Conservation (phyloP, 2,329 filamentous ascomycete genomes). For the Fusarium caatingaense region DNA sequence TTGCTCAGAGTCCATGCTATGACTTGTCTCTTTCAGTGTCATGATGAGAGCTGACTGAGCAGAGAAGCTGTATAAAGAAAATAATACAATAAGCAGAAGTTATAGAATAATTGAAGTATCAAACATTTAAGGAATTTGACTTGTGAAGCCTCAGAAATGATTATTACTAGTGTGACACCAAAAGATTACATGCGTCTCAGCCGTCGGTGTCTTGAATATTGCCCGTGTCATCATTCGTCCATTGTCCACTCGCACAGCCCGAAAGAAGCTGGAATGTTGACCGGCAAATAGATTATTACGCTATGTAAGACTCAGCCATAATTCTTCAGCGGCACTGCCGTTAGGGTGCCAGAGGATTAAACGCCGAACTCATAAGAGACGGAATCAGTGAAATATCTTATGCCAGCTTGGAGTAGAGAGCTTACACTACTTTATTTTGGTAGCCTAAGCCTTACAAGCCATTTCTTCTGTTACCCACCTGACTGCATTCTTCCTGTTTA, state of each 20-base stretch:
- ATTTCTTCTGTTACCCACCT: too few species aligned
- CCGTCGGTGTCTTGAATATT: slow-evolving; percentile 26
- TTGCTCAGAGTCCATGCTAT: slow-evolving; percentile 43
- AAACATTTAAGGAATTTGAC: neutral
- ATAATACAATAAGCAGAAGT: too few species aligned
- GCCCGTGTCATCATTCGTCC: slow-evolving; percentile 1
- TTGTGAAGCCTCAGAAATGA: neutral
- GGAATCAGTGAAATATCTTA: too few species aligned
- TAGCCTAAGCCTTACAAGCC: too few species aligned
- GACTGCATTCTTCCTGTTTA: neutral
- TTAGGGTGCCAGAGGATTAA: too few species aligned
- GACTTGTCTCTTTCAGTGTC: slow-evolving; percentile 6
- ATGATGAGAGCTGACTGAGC: neutral
- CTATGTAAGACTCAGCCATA: neutral
- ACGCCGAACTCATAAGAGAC: too few species aligned
- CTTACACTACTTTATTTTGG: neutral
- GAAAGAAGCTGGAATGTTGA: neutral
- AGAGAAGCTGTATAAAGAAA: neutral
- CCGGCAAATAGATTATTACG: neutral
- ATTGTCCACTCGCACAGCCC: neutral
- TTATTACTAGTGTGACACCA: neutral
- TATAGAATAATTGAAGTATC: neutral
- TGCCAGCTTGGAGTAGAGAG: too few species aligned
- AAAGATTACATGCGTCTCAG: slow-evolving; percentile 1
- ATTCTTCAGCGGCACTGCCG: neutral